These are phyloP conservation scores for Verticillium tricorpus DNA, from an alignment of 2,329 filamentous ascomycete genomes.

Conservation along the genomic window DNA sequence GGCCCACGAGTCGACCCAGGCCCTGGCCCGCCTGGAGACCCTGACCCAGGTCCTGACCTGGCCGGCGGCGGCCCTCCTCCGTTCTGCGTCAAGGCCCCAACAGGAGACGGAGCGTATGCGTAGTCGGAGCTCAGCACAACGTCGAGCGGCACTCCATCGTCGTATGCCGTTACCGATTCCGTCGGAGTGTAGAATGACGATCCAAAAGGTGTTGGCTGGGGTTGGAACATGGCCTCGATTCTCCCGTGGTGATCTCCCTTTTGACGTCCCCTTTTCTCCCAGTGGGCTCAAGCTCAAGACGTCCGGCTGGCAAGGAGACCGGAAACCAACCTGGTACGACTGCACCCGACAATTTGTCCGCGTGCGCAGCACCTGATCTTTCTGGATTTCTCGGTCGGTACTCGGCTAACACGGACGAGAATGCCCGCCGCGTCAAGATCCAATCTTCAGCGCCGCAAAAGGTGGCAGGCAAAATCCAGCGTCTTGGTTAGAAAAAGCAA, in stretches of 20 bases:
- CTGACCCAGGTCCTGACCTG: neutral
- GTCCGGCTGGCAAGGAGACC: neutral
- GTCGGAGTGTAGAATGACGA: conserved; percentile 29
- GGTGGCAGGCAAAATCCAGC: neutral
- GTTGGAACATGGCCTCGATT: conserved; percentile 45
- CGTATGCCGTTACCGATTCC: neutral
- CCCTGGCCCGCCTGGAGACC: neutral
- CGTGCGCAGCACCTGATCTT: neutral
- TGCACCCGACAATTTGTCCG: neutral
- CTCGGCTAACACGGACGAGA: neutral
- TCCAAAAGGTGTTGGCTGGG: conserved; percentile 45
- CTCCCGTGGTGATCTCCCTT: neutral
- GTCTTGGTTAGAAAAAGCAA: neutral
- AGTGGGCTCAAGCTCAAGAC: neutral
- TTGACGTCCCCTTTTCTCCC: neutral
- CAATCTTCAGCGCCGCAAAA: neutral
- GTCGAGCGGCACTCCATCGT: neutral
- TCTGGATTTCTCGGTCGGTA: neutral
- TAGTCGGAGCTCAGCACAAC: neutral
- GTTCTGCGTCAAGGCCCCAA: neutral
- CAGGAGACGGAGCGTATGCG: neutral
- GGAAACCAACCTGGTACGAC: neutral
- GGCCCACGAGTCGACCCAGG: neutral
- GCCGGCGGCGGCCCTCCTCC: neutral
- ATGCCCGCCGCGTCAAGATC: neutral